Evolutionary conservation across 169 alveolate genomes (phyloP).

Genomic region (Plasmodium fragile): DNA sequence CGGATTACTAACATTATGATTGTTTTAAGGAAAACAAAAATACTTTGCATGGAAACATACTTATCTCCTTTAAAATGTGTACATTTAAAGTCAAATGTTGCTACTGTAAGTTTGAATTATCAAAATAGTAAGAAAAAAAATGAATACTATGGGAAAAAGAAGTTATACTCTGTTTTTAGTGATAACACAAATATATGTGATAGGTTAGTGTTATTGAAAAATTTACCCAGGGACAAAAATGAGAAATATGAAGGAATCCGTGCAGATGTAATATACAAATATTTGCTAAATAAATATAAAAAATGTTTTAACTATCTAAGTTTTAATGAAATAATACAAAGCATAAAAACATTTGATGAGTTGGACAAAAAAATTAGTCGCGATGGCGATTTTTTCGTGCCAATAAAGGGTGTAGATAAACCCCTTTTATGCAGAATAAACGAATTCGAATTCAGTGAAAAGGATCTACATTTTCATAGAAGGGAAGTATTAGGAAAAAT

Average conservation of each 20-base stretch:
- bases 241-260: conserved; percentile 35
- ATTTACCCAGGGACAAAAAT: conserved; percentile 34
- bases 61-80: conserved; percentile 31
- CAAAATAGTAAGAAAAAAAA: conserved; percentile 11
- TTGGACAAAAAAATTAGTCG: conserved; percentile 29
- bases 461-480: conserved; percentile 50
- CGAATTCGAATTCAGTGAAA: conserved; percentile 50
- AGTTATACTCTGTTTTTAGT: conserved; percentile 17
- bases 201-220: conserved; percentile 45
- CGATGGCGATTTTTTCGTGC: conserved; percentile 33
- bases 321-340: conserved; percentile 33
- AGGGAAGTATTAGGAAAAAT: conserved; percentile 67
- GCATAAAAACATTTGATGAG: conserved; percentile 50
- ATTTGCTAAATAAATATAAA: conserved; percentile 50
- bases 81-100: conserved; percentile 47
- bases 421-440: conserved; percentile 19
- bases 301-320: conserved; percentile 53
- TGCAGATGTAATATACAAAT: conserved; percentile 30
- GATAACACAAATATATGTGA: conserved; percentile 24
- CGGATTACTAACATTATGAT: conserved; percentile 33
- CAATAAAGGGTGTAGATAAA: conserved; percentile 40
- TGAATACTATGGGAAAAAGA: not conserved
- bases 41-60: conserved; percentile 5
- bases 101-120: conserved; percentile 43
- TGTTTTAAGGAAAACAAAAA: conserved; percentile 31